Evolutionary conservation across 495 filamentous ascomycete genomes (phyloP), one percentile per base, ranked within the genome.

Genomic region (Penicillium lividum): DNA sequence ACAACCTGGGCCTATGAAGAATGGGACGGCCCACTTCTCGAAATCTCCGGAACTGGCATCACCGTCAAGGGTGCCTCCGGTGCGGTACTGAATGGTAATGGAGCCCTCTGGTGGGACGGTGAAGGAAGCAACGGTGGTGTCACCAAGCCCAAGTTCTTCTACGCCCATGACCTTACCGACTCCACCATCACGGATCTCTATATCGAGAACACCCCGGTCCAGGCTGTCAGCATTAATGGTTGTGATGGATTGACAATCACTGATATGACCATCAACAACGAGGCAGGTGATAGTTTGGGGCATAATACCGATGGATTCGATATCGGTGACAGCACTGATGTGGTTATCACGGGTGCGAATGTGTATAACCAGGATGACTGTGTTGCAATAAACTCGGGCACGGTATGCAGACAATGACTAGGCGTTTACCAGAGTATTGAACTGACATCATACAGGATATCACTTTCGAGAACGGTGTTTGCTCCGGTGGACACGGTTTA

Each of bases 231-330:
- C 60, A 82, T 89, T 56, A 76, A 84, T 61, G 59, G 57, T 22
- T 68, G 68, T 8, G 66, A 75, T 15, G 74, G 77, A 27, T 69
- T 89, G 7, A 81, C 73, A 0, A 51, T 90, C 33, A 70, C 67
- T 27, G 63, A 71, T 40, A 77, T 89, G 59, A 85, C 80, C 3
- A 82, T 90, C 57, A 80, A 89, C 60, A 84, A 86, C 70, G 73
- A 74, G 7, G 84, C 73, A n/a, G 86, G 84, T 22, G 79, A 84
- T 53, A 15, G 66, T 68, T 9, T 30, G 11, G 86, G 81, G 4
- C 80, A 84, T 55, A 89, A 89, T 68, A 88, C 87, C 5, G 86
- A 89, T 61, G 86, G 76, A 5, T 89, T 89, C 63, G 86, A 89
- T 56, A 74, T 89, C 57, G 80, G 84, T 10, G 65, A 61, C 2